Evolutionary conservation across 75 land plant species (phyloP).

Genomic region (Picea sitchensis): DNA sequence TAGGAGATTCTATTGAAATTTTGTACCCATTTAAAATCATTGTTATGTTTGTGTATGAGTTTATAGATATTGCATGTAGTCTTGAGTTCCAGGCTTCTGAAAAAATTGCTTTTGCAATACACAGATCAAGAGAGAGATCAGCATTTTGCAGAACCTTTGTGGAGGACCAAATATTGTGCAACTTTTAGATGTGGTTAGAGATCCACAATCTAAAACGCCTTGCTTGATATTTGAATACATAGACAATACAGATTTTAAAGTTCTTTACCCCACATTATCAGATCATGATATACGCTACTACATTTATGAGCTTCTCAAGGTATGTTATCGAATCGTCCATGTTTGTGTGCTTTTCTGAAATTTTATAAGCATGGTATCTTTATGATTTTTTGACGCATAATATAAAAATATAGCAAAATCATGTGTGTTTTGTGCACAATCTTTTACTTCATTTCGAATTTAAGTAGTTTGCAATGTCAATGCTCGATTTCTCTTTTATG

Average conservation of each 20-base stretch:
- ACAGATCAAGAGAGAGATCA: conserved; percentile 95
- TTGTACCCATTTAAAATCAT: no score
- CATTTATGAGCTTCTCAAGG: conserved; percentile 85
- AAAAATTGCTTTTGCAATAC: neutral
- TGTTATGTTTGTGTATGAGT: no score
- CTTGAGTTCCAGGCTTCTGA: no score
- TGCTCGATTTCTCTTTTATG: no score
- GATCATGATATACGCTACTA: conserved; percentile 85
- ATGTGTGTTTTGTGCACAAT: no score
- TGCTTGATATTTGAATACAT: conserved; percentile 86
- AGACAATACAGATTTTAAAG: conserved; percentile 86
- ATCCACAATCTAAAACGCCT: conserved; percentile 89
- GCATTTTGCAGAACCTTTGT: conserved; percentile 83
- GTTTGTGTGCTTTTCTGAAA: neutral
- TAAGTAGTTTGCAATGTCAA: no score
- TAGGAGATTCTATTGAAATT: no score
- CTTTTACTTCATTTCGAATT: no score
- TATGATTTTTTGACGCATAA: no score
- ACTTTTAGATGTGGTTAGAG: conserved; percentile 83
- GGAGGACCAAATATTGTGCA: conserved; percentile 91
- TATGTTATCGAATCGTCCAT: conserved; percentile 10
- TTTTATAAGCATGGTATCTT: no score
- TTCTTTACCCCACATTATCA: conserved; percentile 80
- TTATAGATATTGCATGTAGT: no score
- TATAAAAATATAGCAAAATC: no score